A percentile compares a stretch with the other conserved stretches of the same genome.
Evolutionary conservation across 306 rosid species (phyloP).

Genomic region (Vicia villosa): DNA sequence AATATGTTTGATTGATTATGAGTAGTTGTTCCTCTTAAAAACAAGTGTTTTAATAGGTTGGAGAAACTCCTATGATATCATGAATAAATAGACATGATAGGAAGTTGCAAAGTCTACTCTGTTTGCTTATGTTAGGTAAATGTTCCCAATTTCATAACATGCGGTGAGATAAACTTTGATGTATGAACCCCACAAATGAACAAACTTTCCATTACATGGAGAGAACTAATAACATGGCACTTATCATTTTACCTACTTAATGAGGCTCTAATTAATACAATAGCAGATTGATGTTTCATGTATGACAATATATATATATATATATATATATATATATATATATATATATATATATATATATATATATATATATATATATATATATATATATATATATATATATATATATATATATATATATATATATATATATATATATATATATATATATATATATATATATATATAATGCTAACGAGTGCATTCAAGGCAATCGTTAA

Average conservation of each 20-base stretch:
- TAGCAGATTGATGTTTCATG: no score
- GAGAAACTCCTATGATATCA: neutral
- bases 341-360: no score
- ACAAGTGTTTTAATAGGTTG: neutral
- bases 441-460: no score
- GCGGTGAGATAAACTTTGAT: neutral
- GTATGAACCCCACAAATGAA: conserved; percentile 5
- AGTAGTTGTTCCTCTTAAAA: neutral
- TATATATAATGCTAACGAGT: no score
- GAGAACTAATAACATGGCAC: neutral
- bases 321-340: no score
- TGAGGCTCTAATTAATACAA: no score
- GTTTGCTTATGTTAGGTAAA: neutral
- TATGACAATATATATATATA: no score
- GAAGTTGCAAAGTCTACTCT: neutral
- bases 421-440: no score
- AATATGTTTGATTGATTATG: neutral
- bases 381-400: no score
- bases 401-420: no score
- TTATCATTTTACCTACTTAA: neutral
- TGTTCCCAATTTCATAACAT: neutral
- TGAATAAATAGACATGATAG: conserved; percentile 20
- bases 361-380: no score
- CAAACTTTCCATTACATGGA: neutral
- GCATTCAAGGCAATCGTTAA: no score